phyloP scores from a whole-genome alignment of 2,329 filamentous ascomycete genomes.

The Aspergillus sp. region DNA sequence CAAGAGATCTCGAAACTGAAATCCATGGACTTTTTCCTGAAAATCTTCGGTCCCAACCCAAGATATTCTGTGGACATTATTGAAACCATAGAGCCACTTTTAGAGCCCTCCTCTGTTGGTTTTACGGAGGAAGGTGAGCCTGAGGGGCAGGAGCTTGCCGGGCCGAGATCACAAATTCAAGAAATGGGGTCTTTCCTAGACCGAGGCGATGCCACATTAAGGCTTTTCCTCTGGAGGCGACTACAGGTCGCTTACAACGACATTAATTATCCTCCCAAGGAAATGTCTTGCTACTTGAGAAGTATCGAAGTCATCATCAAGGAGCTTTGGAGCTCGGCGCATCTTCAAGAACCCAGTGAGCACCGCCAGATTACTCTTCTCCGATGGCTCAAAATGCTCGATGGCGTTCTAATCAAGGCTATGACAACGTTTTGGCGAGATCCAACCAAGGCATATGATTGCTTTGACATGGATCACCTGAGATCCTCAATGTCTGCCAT shows the following conservation, averaged over 20 bases:
- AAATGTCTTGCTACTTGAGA: slow-evolving; percentile 81
- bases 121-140: slow-evolving; percentile 19
- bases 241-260: slow-evolving; percentile 84
- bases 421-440: slow-evolving; percentile 70
- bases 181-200: slow-evolving; percentile 86
- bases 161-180: slow-evolving; percentile 55
- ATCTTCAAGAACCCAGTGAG: slow-evolving; percentile 55
- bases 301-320: slow-evolving; percentile 79
- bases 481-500: slow-evolving; percentile 70
- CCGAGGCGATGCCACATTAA: slow-evolving; percentile 76
- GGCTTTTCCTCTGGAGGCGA: slow-evolving; percentile 84
- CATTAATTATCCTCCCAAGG: slow-evolving; percentile 83
- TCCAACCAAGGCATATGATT: slow-evolving; percentile 68
- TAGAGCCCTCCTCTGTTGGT: slow-evolving; percentile 62
- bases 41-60: slow-evolving; percentile 79
- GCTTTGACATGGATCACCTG: slow-evolving; percentile 77
- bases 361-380: slow-evolving; percentile 71
- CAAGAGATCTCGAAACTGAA: slow-evolving; percentile 88
- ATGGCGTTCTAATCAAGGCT: slow-evolving; percentile 71
- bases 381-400: slow-evolving; percentile 73
- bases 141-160: slow-evolving; percentile 35
- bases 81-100: slow-evolving; percentile 85
- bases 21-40: slow-evolving; percentile 94
- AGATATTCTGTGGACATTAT: slow-evolving; percentile 82
- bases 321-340: slow-evolving; percentile 64